Evolutionary conservation across 768 basidiomycete species (phyloP).

Genomic region (Rhizopogon roseolus): DNA sequence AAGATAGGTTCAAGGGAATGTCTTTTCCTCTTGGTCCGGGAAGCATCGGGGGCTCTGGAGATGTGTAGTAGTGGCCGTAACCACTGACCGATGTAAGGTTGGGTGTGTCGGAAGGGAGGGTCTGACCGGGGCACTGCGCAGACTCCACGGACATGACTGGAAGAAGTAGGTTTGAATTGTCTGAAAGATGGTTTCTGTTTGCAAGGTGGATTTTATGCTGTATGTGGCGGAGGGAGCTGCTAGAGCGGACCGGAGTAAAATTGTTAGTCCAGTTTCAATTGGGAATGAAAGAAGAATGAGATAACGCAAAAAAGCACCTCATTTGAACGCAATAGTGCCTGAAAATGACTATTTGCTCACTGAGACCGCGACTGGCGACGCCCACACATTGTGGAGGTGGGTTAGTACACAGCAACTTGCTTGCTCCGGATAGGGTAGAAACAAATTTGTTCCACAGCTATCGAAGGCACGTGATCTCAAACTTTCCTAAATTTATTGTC

Average conservation of each 20-base stretch:
- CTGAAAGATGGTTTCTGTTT: not conserved
- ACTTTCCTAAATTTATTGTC: too few species aligned
- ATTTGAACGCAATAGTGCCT: not conserved
- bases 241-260: not conserved
- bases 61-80: not conserved
- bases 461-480: not conserved
- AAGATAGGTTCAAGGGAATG: not conserved
- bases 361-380: not conserved
- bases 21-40: not conserved
- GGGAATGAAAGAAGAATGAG: not conserved
- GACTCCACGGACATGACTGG: not conserved
- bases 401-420: not conserved
- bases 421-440: too few species aligned
- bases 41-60: not conserved
- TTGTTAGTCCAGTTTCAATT: not conserved
- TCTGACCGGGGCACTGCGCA: not conserved
- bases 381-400: not conserved
- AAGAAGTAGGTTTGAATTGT: not conserved
- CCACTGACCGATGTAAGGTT: not conserved
- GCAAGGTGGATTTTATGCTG: not conserved
- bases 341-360: not conserved
- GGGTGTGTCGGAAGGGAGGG: not conserved
- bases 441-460: too few species aligned
- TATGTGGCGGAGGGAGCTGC: not conserved
- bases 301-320: constrained; percentile 1